phyloP scores from a whole-genome alignment of 768 basidiomycete genomes.

The Suillus luteus region DNA sequence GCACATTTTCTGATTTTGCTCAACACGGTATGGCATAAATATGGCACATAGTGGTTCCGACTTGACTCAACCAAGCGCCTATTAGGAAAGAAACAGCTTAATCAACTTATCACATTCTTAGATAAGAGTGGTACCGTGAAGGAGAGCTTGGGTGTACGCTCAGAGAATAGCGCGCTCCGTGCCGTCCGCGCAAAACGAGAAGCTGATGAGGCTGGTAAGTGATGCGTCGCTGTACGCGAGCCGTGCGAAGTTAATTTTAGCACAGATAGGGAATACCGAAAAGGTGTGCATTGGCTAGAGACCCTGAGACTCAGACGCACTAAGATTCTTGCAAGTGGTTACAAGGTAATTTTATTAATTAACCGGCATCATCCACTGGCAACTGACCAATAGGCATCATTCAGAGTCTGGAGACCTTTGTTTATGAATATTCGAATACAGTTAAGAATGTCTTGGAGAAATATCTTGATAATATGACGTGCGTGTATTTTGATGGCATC shows the following conservation, averaged over 20 bases:
- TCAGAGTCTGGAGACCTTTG: constrained; percentile 81
- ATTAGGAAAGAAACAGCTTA: constrained; percentile 81
- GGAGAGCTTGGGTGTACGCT: constrained; percentile 56
- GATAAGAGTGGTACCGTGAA: constrained; percentile 73
- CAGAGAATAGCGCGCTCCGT: constrained; percentile 67
- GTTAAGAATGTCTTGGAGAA: constrained; percentile 66
- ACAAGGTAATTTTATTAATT: constrained; percentile 53
- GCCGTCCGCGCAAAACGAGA: constrained; percentile 85
- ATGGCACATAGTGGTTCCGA: not conserved
- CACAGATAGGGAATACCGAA: constrained; percentile 86
- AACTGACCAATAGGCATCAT: not conserved
- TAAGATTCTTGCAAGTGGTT: constrained; percentile 82
- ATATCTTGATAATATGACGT: constrained; percentile 84
- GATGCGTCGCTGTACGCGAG: not conserved
- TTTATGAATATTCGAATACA: constrained; percentile 65
- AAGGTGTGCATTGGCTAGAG: constrained; percentile 91
- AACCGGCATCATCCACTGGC: constrained; percentile 16
- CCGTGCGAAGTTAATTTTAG: constrained; percentile 6
- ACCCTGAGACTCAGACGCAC: constrained; percentile 79
- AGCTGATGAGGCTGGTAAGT: constrained; percentile 84
- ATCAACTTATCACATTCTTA: constrained; percentile 82
- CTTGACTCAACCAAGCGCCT: constrained; percentile 5
- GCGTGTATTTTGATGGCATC: constrained; percentile 29
- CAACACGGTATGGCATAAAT: constrained; percentile 62
- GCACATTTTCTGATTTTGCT: constrained; percentile 84